These are phyloP conservation scores for Pinus tabuliformis DNA, from an alignment of 75 land plant species.

Conservation along the genomic window DNA sequence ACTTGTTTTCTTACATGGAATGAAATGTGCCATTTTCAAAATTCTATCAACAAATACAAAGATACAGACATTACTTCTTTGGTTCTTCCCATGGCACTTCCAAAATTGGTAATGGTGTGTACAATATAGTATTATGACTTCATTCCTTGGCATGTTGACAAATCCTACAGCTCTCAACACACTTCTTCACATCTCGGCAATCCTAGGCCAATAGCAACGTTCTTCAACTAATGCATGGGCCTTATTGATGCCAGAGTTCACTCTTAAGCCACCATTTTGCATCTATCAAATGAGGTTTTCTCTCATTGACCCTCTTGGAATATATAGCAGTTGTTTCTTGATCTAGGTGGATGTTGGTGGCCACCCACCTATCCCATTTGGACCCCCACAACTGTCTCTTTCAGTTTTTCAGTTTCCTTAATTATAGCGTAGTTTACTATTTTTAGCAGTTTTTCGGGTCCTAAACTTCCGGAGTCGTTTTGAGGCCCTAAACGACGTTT, in stretches of 20 bases:
- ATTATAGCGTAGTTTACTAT: no score
- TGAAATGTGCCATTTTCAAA: background rate
- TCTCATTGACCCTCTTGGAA: background rate
- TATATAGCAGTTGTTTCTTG: background rate
- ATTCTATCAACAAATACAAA: background rate
- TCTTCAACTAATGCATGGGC: background rate
- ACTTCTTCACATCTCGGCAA: background rate
- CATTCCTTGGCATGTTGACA: background rate
- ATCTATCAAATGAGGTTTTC: background rate
- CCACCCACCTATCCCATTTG: no score
- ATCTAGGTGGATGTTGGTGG: no score
- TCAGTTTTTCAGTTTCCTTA: no score
- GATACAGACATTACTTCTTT: background rate
- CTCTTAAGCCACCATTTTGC: background rate
- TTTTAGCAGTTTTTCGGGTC: no score
- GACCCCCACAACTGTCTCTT: no score
- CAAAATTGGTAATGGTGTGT: background rate
- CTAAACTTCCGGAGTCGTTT: no score
- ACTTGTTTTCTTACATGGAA: background rate
- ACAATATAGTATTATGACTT: background rate
- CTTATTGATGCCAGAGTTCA: background rate
- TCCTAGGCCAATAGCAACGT: background rate
- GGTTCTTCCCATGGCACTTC: background rate
- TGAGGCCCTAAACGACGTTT: no score
- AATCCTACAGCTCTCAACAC: background rate